These are phyloP conservation scores for Leersia perrieri DNA, from an alignment of 176 grass and related monocot species.

Conservation along the genomic window DNA sequence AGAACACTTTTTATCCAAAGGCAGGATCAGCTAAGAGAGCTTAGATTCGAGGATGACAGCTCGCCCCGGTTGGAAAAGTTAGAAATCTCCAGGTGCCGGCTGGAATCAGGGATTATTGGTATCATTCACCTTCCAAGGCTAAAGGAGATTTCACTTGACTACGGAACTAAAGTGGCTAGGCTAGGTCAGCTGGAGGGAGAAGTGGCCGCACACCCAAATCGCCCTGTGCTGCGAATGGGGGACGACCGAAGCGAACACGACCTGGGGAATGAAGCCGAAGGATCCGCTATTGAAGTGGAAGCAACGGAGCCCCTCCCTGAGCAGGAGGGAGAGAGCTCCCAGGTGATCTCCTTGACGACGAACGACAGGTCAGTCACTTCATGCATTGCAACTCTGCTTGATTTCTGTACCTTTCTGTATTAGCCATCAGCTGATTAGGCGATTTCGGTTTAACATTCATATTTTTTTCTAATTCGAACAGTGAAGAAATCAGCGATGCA, in stretches of 20 bases:
- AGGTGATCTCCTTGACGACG: background rate
- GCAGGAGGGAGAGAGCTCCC: background rate
- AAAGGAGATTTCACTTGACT: background rate
- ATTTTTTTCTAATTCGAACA: too few species aligned
- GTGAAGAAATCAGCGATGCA: too few species aligned
- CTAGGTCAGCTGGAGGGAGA: background rate
- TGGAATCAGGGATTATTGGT: background rate
- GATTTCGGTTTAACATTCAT: too few species aligned
- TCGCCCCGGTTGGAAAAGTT: too few species aligned
- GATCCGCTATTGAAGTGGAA: background rate
- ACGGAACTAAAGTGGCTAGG: fast-evolving
- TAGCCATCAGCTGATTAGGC: too few species aligned
- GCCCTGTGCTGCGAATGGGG: background rate
- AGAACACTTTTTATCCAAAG: background rate
- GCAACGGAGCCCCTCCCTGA: background rate
- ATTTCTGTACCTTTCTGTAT: background rate
- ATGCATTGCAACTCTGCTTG: background rate
- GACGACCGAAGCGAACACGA: fast-evolving
- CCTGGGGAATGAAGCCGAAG: background rate
- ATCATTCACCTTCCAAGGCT: background rate
- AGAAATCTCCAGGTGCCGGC: too few species aligned
- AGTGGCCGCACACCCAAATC: background rate
- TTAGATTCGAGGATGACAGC: too few species aligned
- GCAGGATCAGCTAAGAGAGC: too few species aligned
- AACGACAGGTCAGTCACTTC: background rate